Evolutionary conservation across 1,284 basidiomycete genomes (phyloP), one percentile per base, ranked within the genome.

Genomic region (Cryptococcus depauperatus): DNA sequence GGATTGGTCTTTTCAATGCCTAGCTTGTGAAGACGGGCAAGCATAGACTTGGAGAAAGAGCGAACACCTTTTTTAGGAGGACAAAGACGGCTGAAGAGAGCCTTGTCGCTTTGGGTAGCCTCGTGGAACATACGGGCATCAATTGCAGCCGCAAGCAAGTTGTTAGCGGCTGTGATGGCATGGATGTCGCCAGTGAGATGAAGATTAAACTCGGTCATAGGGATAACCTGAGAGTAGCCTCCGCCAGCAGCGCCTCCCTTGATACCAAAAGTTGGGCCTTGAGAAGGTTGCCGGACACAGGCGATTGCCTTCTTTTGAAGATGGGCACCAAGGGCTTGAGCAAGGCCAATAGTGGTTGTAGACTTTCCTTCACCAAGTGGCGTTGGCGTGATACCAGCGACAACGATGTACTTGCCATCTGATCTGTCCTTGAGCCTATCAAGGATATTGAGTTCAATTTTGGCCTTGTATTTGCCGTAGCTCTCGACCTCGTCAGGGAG

Each of bases 51-150:
- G 5, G 91, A 85, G 63, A 98, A 98, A 55, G 85, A 84, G 61
- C 93, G 84, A 67, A 86, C 86, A 54, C 92, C 93, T 75, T 96
- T 96, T 76, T 91, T 90, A 49, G 81, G 74, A 6, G 93, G 93
- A 41, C 91, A 89, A 25, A 98, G 79, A 41, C 93, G 87, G 66
- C 76, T 89, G 75, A 89, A 98, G 44, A 98, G 77, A 1, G 84
- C 86, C 79, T 93, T 95, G 75, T 98, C 91, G 50, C 84, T 82
- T 66, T 95, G 91, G 6, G 93, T 97, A 3, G 83, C 83, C 71
- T 98, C 93, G 69, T 98, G 93, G 81, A 97, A 95, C 75, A 97
- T 95, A 51, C 93, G 84, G 18, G 95, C 92, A 68, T 97, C 92
- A 51, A 98, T 77, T 42, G 93, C 93, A 50, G 93, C 93, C 49